Percentiles rank a stretch among this genome's conserved stretches.
phyloP scores from a whole-genome alignment of 805 yeast species.

The Huiozyma sinensis region DNA sequence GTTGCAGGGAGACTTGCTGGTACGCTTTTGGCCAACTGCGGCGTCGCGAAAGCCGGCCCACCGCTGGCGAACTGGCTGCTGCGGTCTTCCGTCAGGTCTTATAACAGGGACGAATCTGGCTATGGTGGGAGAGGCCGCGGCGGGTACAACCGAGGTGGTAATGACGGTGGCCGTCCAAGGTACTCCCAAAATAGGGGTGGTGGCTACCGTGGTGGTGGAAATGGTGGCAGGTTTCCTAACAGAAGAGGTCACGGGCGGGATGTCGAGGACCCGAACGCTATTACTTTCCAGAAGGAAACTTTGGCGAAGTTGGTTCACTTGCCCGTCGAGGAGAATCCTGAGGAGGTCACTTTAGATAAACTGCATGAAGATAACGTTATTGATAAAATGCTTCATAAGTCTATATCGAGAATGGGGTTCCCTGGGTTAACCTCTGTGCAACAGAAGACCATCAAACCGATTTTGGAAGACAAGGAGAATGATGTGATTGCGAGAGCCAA shows the following conservation, averaged over 20 bases:
- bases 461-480: slow-evolving; percentile 35
- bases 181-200: neutral
- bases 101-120: neutral
- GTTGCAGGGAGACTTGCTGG: too few species aligned
- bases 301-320: slow-evolving; percentile 14
- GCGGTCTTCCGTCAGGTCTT: neutral
- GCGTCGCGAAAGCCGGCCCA: too few species aligned
- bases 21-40: too few species aligned
- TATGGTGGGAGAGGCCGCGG: neutral
- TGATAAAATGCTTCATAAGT: slow-evolving; percentile 22
- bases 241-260: slow-evolving; percentile 3
- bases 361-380: slow-evolving; percentile 23
- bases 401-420: slow-evolving; percentile 37
- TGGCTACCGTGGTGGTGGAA: neutral
- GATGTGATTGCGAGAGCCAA: slow-evolving; percentile 83
- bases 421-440: slow-evolving; percentile 59
- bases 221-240: neutral
- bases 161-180: neutral
- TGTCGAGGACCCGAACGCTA: slow-evolving; percentile 6
- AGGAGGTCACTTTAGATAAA: slow-evolving; percentile 21
- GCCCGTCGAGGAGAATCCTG: slow-evolving; percentile 3
- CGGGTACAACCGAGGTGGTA: neutral
- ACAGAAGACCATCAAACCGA: slow-evolving; percentile 47
- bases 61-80: neutral
- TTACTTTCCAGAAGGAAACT: slow-evolving; percentile 6